phyloP scores from a whole-genome alignment of 345 rosid species.

The Populus tremula region DNA sequence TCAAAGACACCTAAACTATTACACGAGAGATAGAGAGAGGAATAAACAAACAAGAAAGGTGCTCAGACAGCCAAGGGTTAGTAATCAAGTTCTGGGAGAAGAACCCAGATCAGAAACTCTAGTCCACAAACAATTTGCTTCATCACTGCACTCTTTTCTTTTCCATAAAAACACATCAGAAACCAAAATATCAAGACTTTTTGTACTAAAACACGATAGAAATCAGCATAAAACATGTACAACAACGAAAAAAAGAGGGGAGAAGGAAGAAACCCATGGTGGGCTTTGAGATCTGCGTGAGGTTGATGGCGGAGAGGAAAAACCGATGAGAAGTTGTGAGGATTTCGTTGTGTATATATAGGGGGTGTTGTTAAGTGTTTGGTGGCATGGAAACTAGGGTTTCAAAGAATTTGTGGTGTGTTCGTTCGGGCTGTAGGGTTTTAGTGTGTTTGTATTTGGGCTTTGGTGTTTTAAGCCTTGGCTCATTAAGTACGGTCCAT shows the following conservation, averaged over 20 bases:
- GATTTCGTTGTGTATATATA: not conserved
- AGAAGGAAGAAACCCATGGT: too few relatives aligned
- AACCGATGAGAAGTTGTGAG: not conserved
- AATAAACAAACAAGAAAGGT: not conserved
- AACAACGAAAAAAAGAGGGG: not conserved
- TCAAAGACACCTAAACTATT: too few relatives aligned
- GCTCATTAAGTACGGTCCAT: not conserved
- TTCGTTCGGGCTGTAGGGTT: not conserved
- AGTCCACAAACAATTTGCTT: constrained; percentile 71
- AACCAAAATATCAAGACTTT: not conserved
- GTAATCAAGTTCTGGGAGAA: constrained; percentile 66
- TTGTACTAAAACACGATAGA: not conserved
- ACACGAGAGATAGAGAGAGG: not conserved
- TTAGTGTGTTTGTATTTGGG: not conserved
- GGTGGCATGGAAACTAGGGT: not conserved
- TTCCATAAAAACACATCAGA: too few relatives aligned
- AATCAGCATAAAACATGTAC: not conserved
- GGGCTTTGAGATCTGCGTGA: not conserved
- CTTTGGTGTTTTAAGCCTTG: not conserved
- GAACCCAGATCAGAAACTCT: constrained; percentile 95
- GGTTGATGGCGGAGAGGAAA: accelerated
- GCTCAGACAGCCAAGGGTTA: constrained; percentile 99
- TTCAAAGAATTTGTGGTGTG: not conserved
- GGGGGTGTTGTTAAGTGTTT: not conserved
- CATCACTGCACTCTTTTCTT: constrained; percentile 52